Evolutionary conservation across 352 stramenopile genomes (phyloP).

Genomic region (Pelagophyceae sp.): DNA sequence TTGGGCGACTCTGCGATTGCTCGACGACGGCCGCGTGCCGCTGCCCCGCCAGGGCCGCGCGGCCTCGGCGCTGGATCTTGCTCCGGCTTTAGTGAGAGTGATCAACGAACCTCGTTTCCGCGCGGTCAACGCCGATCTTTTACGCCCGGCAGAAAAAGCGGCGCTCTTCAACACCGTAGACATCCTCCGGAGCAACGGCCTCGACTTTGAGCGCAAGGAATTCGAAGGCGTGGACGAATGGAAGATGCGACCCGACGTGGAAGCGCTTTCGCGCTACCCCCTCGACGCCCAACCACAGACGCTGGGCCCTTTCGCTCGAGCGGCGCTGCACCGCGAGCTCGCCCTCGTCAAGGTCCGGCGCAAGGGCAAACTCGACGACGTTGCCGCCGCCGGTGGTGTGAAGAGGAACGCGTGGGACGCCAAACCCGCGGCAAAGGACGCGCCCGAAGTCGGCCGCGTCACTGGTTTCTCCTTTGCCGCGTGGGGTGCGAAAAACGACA

Average conservation of each 20-base stretch:
- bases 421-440: neutral
- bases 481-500: neutral
- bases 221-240: neutral
- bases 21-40: constrained; percentile 10
- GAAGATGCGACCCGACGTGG: neutral
- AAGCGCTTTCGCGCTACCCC: neutral
- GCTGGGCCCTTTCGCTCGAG: neutral
- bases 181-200: constrained; percentile 10
- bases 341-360: neutral
- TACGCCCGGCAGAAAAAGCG: constrained; percentile 7
- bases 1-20: neutral
- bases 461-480: constrained; percentile 1
- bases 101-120: constrained; percentile 17
- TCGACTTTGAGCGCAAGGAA: constrained; percentile 14
- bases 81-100: constrained; percentile 3
- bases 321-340: neutral
- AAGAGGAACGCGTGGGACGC: neutral
- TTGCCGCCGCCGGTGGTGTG: neutral
- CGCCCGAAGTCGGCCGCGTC: too few species aligned
- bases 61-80: neutral
- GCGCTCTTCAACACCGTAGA: constrained; percentile 10
- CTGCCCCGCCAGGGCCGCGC: neutral
- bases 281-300: neutral
- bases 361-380: neutral
- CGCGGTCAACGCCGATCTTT: constrained; percentile 16